Conservation (phyloP, 495 filamentous ascomycete genomes). For the Pyrenopolyporus hunteri region DNA sequence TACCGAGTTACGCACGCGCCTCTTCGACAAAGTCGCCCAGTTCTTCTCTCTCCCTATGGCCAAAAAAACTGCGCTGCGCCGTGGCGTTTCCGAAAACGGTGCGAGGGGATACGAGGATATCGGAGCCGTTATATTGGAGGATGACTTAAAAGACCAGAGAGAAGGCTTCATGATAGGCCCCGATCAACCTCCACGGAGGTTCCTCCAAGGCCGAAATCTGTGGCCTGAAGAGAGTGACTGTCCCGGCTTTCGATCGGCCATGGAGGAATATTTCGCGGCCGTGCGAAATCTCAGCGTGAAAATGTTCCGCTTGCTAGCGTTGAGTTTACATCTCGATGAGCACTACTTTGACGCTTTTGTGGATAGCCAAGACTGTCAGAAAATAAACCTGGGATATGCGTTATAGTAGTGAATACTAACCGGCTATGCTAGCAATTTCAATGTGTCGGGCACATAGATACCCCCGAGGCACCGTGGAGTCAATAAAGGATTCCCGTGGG, state of each 20-base stretch:
- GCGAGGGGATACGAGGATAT: constrained; percentile 38
- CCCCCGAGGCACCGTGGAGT: constrained; percentile 26
- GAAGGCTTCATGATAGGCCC: constrained; percentile 43
- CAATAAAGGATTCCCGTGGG: constrained; percentile 43
- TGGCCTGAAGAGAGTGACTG: constrained; percentile 49
- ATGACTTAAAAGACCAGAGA: constrained; percentile 32
- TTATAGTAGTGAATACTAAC: constrained; percentile 7
- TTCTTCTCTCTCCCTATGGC: constrained; percentile 34
- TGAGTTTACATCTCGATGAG: constrained; percentile 48
- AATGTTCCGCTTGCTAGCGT: constrained; percentile 50
- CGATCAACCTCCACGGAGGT: constrained; percentile 37
- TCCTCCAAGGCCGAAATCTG: constrained; percentile 54
- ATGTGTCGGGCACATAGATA: constrained; percentile 45
- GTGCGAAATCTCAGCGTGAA: constrained; percentile 45
- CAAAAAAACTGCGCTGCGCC: constrained; percentile 23
- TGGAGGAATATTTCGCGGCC: constrained; percentile 44
- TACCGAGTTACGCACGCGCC: constrained; percentile 32
- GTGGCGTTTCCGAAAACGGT: constrained; percentile 26
- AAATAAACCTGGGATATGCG: background rate
- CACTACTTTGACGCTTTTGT: constrained; percentile 53
- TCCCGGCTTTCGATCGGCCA: constrained; percentile 40
- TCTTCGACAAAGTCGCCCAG: constrained; percentile 22
- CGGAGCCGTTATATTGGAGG: constrained; percentile 37
- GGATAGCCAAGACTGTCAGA: constrained; percentile 42
- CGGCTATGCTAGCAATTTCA: constrained; percentile 27